phyloP scores from a whole-genome alignment of 140 eudicot genomes.

The Stevia rebaudiana region DNA sequence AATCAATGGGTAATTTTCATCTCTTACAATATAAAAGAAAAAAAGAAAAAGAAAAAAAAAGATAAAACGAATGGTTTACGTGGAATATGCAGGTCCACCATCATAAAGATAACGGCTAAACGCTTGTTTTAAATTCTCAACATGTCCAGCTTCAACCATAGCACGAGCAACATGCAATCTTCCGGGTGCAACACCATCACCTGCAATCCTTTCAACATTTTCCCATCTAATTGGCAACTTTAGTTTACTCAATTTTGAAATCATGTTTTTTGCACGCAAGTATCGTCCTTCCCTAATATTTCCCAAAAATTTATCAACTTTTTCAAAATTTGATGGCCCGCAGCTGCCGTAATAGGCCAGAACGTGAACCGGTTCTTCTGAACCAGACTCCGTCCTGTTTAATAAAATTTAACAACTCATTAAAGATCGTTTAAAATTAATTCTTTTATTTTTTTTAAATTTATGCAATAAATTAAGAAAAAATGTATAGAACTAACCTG shows the following conservation, averaged over 20 bases:
- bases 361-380: constrained; percentile 93
- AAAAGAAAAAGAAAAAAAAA: not conserved
- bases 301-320: constrained; percentile 54
- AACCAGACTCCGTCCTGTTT: constrained; percentile 59
- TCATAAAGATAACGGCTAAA: constrained; percentile 83
- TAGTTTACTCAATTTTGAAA: constrained; percentile 61
- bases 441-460: not conserved
- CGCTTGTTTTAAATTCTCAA: constrained; percentile 85
- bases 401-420: not conserved
- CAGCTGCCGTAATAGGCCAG: constrained; percentile 91
- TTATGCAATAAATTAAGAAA: not conserved
- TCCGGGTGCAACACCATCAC: constrained; percentile 94
- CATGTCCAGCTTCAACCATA: constrained; percentile 92
- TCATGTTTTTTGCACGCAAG: constrained; percentile 82
- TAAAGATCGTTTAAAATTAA: not conserved
- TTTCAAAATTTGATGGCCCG: constrained; percentile 60
- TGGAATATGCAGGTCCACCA: constrained; percentile 93
- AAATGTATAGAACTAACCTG: constrained; percentile 33
- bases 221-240: constrained; percentile 84
- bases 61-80: constrained; percentile 32
- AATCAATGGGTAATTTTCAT: not conserved
- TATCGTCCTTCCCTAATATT: constrained; percentile 84
- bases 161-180: constrained; percentile 96
- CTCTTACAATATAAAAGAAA: not conserved
- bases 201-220: constrained; percentile 74